Base-by-base conservation (phyloP, 805 yeast species). In the Pichia rugopelliculosa region DNA sequence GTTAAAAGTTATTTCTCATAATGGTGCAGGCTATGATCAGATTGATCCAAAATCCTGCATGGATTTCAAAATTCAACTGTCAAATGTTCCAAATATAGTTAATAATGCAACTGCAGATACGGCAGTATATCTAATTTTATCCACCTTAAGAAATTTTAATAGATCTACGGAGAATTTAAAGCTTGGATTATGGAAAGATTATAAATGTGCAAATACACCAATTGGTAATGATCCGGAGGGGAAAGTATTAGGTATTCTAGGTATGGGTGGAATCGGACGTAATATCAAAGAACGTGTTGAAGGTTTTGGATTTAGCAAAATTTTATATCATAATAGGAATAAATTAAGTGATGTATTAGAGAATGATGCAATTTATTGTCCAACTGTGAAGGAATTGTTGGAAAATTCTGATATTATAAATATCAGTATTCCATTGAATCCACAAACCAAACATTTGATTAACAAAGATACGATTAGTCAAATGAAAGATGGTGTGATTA, bases 261-360 rank as follows among this genome's bases (percentile, higher is more conserved):
- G 96, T 15, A 74, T 88, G 77, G 96, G 96, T 30, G 95, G 95
- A 33, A 87, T 88, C 66, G 96, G 96, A 41, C 77, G 89, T 49
- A 85, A 87, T 26, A 80, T 88, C 45, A 74, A 87, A 46, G 78
- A 80, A 54, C 75, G 91, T 56, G 72, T 86, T 52, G 66, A 68
- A 54, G 90, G 91, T 9, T 87, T 88, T 65, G 95, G 93, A 3
- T 86, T 87, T 65, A 68, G 65, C 30, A 80, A 77, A 57, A 77
- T 84, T 53, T 64, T 83, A 36, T 88, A 88, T 66, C 75, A 87
- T 66, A 88, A 87, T 69, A 76, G 96, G 56, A 66, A 65, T 43
- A 69, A 72, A 60, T 69, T 88, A 53, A 47, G 73, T 6, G 67
- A 77, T 1, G 90, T 82, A 21, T 66, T 82, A 49, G 95, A 84